Evolutionary conservation across 805 yeast genomes (phyloP).

Genomic region (Lipomyces spencermartinsiae): DNA sequence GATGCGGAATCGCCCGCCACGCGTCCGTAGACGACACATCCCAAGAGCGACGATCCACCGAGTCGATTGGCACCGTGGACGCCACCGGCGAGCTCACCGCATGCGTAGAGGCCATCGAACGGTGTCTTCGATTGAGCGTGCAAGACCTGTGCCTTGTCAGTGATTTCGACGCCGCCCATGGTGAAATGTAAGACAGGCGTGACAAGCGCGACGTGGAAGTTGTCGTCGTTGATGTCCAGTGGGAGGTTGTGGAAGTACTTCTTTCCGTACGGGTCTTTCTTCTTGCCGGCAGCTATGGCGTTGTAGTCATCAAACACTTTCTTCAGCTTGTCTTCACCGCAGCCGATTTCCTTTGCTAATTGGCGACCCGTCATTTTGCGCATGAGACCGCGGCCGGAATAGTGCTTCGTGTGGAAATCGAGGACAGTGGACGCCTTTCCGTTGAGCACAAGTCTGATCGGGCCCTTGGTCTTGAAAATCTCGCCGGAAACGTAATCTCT

Average conservation of each 20-base stretch:
- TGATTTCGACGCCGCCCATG: slow-evolving; percentile 70
- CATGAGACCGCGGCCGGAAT: slow-evolving; percentile 63
- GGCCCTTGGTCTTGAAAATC: slow-evolving; percentile 54
- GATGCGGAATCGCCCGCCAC: slow-evolving; percentile 53
- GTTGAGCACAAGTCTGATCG: slow-evolving; percentile 59
- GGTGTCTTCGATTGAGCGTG: slow-evolving; percentile 40
- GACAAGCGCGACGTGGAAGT: slow-evolving; percentile 59
- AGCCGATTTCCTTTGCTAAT: slow-evolving; percentile 52
- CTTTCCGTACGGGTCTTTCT: slow-evolving; percentile 53
- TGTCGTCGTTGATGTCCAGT: slow-evolving; percentile 46
- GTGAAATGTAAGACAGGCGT: slow-evolving; percentile 69
- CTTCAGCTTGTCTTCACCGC: slow-evolving; percentile 45
- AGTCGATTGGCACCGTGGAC: slow-evolving; percentile 63
- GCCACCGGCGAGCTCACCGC: slow-evolving; percentile 67
- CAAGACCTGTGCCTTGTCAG: slow-evolving; percentile 52
- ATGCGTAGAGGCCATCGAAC: slow-evolving; percentile 57
- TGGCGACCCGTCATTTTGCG: slow-evolving; percentile 53
- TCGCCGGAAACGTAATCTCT: slow-evolving; percentile 66
- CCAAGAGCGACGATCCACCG: slow-evolving; percentile 61
- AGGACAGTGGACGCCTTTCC: slow-evolving; percentile 54
- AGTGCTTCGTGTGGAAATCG: slow-evolving; percentile 61
- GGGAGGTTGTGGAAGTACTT: slow-evolving; percentile 58
- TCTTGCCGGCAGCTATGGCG: slow-evolving; percentile 50
- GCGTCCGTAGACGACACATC: slow-evolving; percentile 62
- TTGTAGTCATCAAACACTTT: slow-evolving; percentile 52